Evolutionary conservation across 2,329 filamentous ascomycete genomes (phyloP), one percentile per base, ranked within the genome.

Genomic region (Penicillium sp.): DNA sequence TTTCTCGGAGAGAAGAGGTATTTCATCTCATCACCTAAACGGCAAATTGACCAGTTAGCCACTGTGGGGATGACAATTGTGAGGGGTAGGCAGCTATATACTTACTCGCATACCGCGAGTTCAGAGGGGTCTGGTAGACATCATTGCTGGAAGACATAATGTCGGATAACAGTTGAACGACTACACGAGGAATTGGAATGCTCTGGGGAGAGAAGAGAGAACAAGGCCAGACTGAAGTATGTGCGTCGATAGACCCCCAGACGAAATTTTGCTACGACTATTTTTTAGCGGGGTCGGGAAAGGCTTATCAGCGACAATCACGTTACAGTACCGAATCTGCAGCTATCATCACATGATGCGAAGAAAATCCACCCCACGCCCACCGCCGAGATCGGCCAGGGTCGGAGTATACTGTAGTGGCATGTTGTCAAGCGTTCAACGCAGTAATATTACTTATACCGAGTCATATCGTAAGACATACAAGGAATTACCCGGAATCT

Each of bases 1-100:
- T 87, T 89, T 48, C 92, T 87, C 62, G 89, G 87, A 69, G 88
- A 90, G 83, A 97, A 97, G 64, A 97, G 86, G 67, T 85, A 84
- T 70, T 89, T 85, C 90, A 95, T 93, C 79, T 91, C 90, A 68
- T 76, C 74, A 68, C 82, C 75, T 77, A 65, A 64, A 58, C 58
- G 72, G 66, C 51, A 64, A 48, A 41, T 48, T 23, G n/a, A 31
- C 19, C 44, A 35, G 45, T 71, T 63, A 71, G 66, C 65, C 53
- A 56, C 52, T 44, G 55, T 50, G 47, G 29, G 23, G n/a, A 58
- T 23, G 52, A 4, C 29, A 44, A 29, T 44, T 29, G 21, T 15
- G 26, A n/a, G 41, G 51, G 6, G 21, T 47, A 15, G 35, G 15
- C n/a, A 31, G 29, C n/a, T 13, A 29, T 30, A 45, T 29, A 75